A percentile compares a stretch with the other conserved stretches of the same genome.
These are phyloP conservation scores for Lactarius pseudohatsudake DNA, from an alignment of 768 basidiomycete species.

Conservation along the genomic window DNA sequence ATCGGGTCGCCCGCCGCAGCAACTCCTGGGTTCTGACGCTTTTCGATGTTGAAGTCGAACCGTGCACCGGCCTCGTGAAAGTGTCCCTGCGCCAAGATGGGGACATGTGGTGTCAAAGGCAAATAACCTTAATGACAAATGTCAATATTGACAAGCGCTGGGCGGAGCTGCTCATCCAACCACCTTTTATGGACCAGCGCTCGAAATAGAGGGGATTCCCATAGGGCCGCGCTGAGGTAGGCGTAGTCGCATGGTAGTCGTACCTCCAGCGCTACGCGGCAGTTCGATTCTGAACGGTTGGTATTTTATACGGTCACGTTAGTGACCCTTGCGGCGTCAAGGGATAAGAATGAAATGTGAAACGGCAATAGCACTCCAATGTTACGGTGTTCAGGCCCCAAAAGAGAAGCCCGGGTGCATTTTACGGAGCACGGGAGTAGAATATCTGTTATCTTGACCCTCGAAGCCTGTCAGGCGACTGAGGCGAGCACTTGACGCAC, in stretches of 20 bases:
- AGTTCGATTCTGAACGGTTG: neutral
- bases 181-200: neutral
- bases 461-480: neutral
- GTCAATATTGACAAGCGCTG: conserved; percentile 11
- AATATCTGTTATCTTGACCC: neutral
- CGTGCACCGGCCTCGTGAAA: neutral
- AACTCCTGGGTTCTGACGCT: neutral
- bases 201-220: neutral
- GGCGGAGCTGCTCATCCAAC: conserved; percentile 1
- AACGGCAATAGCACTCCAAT: neutral
- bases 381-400: neutral
- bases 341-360: neutral
- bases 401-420: neutral
- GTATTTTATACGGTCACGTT: neutral
- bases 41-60: conserved; percentile 14
- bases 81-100: conserved; percentile 10
- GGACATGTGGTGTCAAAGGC: conserved; percentile 10
- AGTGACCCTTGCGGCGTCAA: neutral
- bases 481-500: neutral
- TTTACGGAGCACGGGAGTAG: neutral
- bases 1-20: neutral
- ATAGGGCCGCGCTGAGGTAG: neutral
- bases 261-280: neutral
- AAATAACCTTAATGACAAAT: conserved; percentile 15
- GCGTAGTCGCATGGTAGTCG: neutral